Evolutionary conservation across 1,139 yeast species (phyloP).

Genomic region (Taiozyma onychis): DNA sequence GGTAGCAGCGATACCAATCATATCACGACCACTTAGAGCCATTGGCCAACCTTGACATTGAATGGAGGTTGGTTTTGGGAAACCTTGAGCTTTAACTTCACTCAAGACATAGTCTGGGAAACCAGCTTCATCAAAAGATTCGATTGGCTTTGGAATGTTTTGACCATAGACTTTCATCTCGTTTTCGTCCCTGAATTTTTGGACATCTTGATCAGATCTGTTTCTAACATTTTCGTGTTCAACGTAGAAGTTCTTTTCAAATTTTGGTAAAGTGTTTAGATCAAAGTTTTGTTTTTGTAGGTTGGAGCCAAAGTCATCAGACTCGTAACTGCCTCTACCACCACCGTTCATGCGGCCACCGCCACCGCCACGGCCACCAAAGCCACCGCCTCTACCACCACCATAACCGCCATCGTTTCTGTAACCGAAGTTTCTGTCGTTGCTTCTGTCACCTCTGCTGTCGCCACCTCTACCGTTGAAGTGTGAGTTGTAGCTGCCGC

Average conservation of each 20-base stretch:
- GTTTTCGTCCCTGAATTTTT: slow-evolving; percentile 68
- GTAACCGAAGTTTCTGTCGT: slow-evolving; percentile 32
- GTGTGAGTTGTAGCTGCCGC: slow-evolving; percentile 18
- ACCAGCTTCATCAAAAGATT: slow-evolving; percentile 91
- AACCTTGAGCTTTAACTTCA: slow-evolving; percentile 90
- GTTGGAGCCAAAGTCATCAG: slow-evolving; percentile 50
- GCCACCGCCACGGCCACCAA: slow-evolving; percentile 19
- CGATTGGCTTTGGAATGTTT: slow-evolving; percentile 92
- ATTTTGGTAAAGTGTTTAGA: slow-evolving; percentile 68
- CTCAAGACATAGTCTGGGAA: slow-evolving; percentile 89
- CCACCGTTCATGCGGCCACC: slow-evolving; percentile 31
- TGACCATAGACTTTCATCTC: slow-evolving; percentile 83
- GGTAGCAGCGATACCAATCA: slow-evolving; percentile 98
- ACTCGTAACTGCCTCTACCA: slow-evolving; percentile 35
- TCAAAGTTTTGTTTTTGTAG: slow-evolving; percentile 77
- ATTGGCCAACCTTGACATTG: slow-evolving; percentile 99
- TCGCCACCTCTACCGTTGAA: slow-evolving; percentile 23
- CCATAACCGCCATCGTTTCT: slow-evolving; percentile 23
- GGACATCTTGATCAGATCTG: slow-evolving; percentile 70
- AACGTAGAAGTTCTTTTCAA: slow-evolving; percentile 90
- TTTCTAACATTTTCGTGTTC: slow-evolving; percentile 76
- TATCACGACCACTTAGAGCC: slow-evolving; percentile 98
- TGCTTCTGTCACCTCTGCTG: slow-evolving; percentile 31
- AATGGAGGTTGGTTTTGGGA: slow-evolving; percentile 90
- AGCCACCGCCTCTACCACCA: slow-evolving; percentile 11